phyloP scores from a whole-genome alignment of 257 asterid genomes.

The Ligustrum vulgare region DNA sequence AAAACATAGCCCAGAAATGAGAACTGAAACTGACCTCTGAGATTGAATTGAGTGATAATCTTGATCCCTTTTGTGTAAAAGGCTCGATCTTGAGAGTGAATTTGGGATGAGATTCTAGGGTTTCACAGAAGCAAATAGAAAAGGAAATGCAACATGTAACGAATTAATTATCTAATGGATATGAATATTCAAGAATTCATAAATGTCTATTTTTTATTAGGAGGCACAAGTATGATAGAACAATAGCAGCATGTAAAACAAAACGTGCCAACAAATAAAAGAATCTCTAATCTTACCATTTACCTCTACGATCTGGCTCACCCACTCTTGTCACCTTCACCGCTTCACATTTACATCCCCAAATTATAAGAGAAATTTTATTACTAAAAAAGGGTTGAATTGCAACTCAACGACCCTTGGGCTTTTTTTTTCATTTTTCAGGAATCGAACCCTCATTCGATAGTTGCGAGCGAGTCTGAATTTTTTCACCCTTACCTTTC shows the following conservation, averaged over 20 bases:
- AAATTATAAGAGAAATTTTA: too few relatives aligned
- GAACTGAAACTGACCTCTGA: conserved; percentile 38
- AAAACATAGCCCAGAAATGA: conserved; percentile 28
- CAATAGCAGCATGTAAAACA: conserved; percentile 33
- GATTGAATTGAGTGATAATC: conserved; percentile 40
- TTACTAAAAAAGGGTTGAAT: too few relatives aligned
- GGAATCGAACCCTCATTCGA: too few relatives aligned
- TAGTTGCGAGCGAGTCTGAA: too few relatives aligned
- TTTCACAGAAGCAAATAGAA: conserved; percentile 7
- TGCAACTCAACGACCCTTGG: too few relatives aligned
- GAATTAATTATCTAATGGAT: conserved; percentile 44
- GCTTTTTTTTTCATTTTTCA: too few relatives aligned
- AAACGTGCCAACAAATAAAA: conserved; percentile 58
- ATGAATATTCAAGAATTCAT: conserved; percentile 41
- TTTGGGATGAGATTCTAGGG: conserved; percentile 18
- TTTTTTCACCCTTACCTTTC: too few relatives aligned
- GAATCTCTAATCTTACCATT: conserved; percentile 47
- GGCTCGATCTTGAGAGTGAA: conserved; percentile 26
- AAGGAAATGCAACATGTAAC: conserved; percentile 19
- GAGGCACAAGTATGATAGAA: conserved; percentile 11
- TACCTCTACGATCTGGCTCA: conserved; percentile 14
- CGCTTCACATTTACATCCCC: too few relatives aligned
- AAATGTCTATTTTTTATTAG: conserved; percentile 20
- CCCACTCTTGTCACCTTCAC: neutral
- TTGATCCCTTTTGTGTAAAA: conserved; percentile 18